Evolutionary conservation across 352 stramenopile species (phyloP).

Genomic region (Phytophthora chlamydospora): DNA sequence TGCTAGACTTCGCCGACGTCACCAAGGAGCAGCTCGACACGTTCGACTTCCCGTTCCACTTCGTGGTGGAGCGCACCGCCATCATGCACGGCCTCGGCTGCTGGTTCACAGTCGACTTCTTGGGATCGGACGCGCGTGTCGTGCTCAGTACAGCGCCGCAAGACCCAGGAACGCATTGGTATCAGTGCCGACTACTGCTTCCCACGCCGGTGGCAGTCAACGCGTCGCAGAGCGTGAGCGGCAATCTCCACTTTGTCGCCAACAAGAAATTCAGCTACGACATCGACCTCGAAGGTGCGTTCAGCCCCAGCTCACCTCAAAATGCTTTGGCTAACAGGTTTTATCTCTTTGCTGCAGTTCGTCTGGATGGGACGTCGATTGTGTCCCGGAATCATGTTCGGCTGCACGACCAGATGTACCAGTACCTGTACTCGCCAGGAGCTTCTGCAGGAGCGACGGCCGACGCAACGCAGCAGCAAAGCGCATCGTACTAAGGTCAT

Average conservation of each 20-base stretch:
- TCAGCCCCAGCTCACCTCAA: background rate
- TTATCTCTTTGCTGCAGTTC: slow-evolving; percentile 50
- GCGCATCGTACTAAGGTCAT: slow-evolving; percentile 26
- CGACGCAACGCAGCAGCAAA: slow-evolving; percentile 19
- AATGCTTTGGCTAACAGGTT: background rate
- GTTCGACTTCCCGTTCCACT: slow-evolving; percentile 93
- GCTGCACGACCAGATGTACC: slow-evolving; percentile 96
- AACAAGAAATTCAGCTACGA: slow-evolving; percentile 98
- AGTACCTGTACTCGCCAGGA: slow-evolving; percentile 83
- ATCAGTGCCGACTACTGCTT: slow-evolving; percentile 94
- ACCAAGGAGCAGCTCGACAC: slow-evolving; percentile 80
- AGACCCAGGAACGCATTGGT: slow-evolving; percentile 85
- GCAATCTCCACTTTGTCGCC: slow-evolving; percentile 90
- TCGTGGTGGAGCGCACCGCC: slow-evolving; percentile 88
- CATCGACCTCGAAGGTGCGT: slow-evolving; percentile 84
- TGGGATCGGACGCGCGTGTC: slow-evolving; percentile 80
- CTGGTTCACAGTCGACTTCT: slow-evolving; percentile 99
- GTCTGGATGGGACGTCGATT: slow-evolving; percentile 89
- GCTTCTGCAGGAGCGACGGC: slow-evolving; percentile 13
- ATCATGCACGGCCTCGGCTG: slow-evolving; percentile 97
- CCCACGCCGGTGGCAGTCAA: slow-evolving; percentile 93
- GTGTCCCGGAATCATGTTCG: slow-evolving; percentile 84
- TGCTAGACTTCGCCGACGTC: slow-evolving; percentile 87
- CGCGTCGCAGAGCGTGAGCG: slow-evolving; percentile 85
- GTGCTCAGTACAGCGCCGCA: slow-evolving; percentile 88